Conservation (phyloP, 192 early-diverging fungal species). For the Allomyces macrogynus region DNA sequence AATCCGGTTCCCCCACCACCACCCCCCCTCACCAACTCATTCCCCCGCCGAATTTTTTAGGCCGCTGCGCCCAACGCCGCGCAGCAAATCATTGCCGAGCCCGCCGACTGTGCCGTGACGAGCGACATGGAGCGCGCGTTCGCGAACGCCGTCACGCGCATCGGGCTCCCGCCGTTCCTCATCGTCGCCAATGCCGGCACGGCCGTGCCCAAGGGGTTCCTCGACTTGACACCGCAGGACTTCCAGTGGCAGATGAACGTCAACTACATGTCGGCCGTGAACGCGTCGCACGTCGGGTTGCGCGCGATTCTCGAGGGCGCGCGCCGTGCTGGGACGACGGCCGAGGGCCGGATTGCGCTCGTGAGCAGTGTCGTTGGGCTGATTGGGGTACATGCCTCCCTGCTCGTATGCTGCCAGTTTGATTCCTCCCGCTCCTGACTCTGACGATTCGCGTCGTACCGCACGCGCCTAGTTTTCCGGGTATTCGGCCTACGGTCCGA, state of each 20-base stretch:
- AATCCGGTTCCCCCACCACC: too few relatives aligned
- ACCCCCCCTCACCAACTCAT: background rate
- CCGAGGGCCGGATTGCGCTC: constrained; percentile 16
- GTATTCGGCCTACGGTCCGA: constrained; percentile 15
- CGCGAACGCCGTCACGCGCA: background rate
- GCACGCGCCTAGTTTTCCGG: constrained; percentile 11
- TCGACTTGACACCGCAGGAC: background rate
- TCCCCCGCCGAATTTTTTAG: background rate
- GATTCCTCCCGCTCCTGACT: too few relatives aligned
- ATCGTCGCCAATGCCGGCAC: background rate
- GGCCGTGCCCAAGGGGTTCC: background rate
- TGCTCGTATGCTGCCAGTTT: too few relatives aligned
- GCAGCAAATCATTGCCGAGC: background rate
- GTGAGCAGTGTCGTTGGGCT: constrained; percentile 15
- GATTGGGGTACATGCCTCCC: background rate
- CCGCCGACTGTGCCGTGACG: background rate
- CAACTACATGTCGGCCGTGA: constrained; percentile 19
- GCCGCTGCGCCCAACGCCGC: background rate
- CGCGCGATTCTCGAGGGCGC: constrained; percentile 13
- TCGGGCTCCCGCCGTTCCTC: background rate
- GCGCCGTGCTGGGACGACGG: background rate
- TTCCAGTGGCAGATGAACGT: constrained; percentile 14
- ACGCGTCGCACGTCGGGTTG: constrained; percentile 6
- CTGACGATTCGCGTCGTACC: too few relatives aligned
- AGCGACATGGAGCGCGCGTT: background rate